Evolutionary conservation across 202 grass and related monocot species (phyloP).

Genomic region (Brachypodium distachyon): DNA sequence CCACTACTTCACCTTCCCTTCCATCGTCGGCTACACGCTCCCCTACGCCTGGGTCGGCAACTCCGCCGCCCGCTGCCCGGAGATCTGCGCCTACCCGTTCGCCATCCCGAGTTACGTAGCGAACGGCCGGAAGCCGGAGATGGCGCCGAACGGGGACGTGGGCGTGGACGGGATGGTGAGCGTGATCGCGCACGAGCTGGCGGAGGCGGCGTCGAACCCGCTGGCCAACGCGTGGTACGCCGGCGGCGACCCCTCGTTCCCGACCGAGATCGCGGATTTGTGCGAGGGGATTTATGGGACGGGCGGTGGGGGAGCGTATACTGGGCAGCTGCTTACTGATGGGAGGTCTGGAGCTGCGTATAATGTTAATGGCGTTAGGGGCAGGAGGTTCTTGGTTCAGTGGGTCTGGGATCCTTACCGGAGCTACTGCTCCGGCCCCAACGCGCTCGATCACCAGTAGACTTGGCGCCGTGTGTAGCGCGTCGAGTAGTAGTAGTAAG

Average conservation of each 20-base stretch:
- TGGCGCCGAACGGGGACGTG: constrained; percentile 58
- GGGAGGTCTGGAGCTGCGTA: constrained; percentile 44
- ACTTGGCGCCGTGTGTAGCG: neutral
- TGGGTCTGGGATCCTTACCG: constrained; percentile 88
- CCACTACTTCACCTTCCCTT: constrained; percentile 96
- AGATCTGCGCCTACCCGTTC: constrained; percentile 90
- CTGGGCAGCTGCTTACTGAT: constrained; percentile 67
- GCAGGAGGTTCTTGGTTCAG: constrained; percentile 66
- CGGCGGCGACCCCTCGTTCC: constrained; percentile 71
- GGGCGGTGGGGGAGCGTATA: constrained; percentile 71
- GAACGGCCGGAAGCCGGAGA: constrained; percentile 27
- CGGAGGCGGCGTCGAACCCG: constrained; percentile 78
- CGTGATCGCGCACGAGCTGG: constrained; percentile 91
- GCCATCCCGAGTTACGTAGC: constrained; percentile 59
- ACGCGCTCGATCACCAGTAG: constrained; percentile 68
- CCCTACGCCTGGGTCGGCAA: constrained; percentile 96
- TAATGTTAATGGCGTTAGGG: constrained; percentile 61
- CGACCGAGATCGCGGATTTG: constrained; percentile 83
- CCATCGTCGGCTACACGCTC: constrained; percentile 80
- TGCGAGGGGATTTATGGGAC: constrained; percentile 96
- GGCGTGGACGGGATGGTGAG: constrained; percentile 91
- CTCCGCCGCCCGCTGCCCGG: constrained; percentile 65
- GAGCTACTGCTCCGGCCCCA: constrained; percentile 91
- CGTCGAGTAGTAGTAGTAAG: neutral
- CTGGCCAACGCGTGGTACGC: constrained; percentile 92